These are phyloP conservation scores for Herpetospermum pedunculosum DNA, from an alignment of 306 rosid species.

Conservation along the genomic window DNA sequence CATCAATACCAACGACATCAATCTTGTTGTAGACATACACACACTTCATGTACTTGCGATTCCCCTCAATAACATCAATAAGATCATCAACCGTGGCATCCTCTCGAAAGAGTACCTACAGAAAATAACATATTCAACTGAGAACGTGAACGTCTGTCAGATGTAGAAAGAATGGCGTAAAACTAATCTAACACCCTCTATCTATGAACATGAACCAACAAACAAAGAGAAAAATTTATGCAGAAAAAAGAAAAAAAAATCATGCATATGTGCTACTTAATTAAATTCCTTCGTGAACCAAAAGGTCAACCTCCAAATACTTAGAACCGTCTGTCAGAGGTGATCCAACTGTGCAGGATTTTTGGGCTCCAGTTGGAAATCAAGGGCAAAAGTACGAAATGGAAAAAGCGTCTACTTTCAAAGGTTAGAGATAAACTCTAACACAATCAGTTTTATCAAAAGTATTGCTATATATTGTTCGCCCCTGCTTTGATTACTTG, in stretches of 20 bases:
- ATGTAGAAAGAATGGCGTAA: background rate
- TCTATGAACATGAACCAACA: background rate
- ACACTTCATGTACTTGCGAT: conserved; percentile 98
- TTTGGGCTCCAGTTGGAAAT: background rate
- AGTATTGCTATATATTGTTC: background rate
- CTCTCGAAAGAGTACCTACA: conserved; percentile 91
- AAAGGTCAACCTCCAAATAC: background rate
- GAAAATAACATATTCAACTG: conserved; percentile 4
- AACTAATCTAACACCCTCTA: background rate
- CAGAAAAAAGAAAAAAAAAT: background rate
- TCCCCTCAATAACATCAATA: conserved; percentile 97
- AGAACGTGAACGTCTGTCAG: background rate
- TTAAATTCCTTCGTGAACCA: background rate
- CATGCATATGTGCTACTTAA: background rate
- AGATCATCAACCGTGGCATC: conserved; percentile 97
- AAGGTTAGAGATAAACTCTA: background rate
- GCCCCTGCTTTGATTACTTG: background rate
- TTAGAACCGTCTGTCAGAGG: background rate
- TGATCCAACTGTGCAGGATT: background rate
- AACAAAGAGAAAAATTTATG: background rate
- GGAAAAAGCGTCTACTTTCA: background rate
- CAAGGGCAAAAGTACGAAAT: background rate
- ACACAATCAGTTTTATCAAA: background rate
- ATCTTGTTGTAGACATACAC: conserved; percentile 96
- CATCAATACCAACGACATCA: conserved; percentile 93